Evolutionary conservation across 208 protist species (phyloP), one percentile per base, ranked within the genome.

Genomic region (Histomonas meleagridis): DNA sequence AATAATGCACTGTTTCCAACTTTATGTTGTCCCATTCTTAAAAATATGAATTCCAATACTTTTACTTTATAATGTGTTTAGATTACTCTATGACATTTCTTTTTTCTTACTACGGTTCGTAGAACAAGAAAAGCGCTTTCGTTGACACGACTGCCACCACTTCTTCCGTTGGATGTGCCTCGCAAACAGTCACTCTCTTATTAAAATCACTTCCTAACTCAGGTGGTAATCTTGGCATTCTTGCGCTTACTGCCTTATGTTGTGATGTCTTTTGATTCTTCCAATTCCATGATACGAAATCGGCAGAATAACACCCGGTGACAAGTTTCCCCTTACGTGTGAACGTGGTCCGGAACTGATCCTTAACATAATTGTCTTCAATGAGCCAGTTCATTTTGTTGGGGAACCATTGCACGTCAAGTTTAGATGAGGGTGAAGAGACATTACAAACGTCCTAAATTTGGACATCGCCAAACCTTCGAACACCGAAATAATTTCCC

Each of bases 101-200:
- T n/a, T n/a, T n/a, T n/a, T n/a, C n/a, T n/a, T n/a, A n/a, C n/a
- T n/a, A n/a, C n/a, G 7, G 18, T 28, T 65, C 60, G 60, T 65
- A 81, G 51, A 81, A 81, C 70, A 81, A 14, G 40, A 46, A 81
- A 46, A 81, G 35, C 21, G 70, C 70, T 10, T 35, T 43, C 1
- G 70, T 81, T 12, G 70, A 81, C 0, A 81, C 70, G 51, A 32
- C 26, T 51, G 70, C 70, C 21, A 81, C n/a, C 48, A 81, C 51
- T 28, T 81, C 70, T 28, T 81, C 40, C 5, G 48, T 81, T 14
- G 70, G 70, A 81, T 81, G 70, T 38, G 70, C 35, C 51, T 81
- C 70, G 43, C 70, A 81, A 51, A 81, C 70, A 23, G 70, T 81
- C 48, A 81, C 70, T 35, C 70, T 81, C 43, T 81, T 81, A 23